A percentile compares a stretch with the other conserved stretches of the same genome.
phyloP scores from a whole-genome alignment of 1,139 yeast species.

The Lodderomyces parapsilosis region DNA sequence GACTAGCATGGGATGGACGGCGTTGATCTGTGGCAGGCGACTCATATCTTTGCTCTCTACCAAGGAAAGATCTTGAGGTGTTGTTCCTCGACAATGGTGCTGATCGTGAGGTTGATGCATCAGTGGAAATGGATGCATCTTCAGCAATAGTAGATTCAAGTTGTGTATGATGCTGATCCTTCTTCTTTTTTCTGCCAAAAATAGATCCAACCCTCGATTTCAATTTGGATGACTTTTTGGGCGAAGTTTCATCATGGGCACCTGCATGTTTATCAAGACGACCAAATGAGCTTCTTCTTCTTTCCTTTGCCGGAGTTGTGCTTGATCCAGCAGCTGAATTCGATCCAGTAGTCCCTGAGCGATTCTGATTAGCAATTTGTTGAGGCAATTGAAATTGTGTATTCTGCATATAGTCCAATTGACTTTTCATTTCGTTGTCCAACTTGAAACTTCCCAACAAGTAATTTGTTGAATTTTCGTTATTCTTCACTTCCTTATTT shows the following conservation, averaged over 20 bases:
- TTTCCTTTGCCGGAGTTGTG: conserved; percentile 3
- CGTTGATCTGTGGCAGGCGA: neutral
- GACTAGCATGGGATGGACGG: neutral
- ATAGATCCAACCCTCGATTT: conserved; percentile 84
- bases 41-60: conserved; percentile 2
- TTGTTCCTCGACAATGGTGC: conserved; percentile 12
- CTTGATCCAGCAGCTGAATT: neutral
- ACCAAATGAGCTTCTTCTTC: conserved; percentile 10
- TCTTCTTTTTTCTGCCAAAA: conserved; percentile 62
- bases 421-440: conserved; percentile 38
- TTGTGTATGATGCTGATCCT: conserved; percentile 20
- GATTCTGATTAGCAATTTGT: conserved; percentile 1
- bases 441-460: conserved; percentile 49
- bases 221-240: conserved; percentile 42
- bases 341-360: conserved; percentile 1
- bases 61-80: conserved; percentile 11
- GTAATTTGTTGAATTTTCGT: conserved; percentile 67
- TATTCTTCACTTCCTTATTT: conserved; percentile 44
- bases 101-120: conserved; percentile 18
- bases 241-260: conserved; percentile 6
- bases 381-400: conserved; percentile 23
- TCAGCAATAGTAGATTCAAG: conserved; percentile 32
- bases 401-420: conserved; percentile 34
- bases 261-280: conserved; percentile 5
- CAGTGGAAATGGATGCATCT: conserved; percentile 29